Evolutionary conservation across 2,329 filamentous ascomycete genomes (phyloP), one percentile per base, ranked within the genome.

Genomic region (Pezicula neosporulosa): DNA sequence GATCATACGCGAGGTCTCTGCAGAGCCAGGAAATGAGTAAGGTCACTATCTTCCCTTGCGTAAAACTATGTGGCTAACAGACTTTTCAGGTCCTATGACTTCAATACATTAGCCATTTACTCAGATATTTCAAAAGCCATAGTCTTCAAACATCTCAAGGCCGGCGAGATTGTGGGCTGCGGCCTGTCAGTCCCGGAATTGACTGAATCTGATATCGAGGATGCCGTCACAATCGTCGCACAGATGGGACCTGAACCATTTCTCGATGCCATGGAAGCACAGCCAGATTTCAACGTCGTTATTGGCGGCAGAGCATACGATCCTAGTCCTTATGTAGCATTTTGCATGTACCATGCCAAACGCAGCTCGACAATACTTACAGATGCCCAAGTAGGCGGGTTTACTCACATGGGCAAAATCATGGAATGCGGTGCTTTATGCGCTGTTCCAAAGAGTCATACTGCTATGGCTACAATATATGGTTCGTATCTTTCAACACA

Each of bases 391-490:
- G 39, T 59, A 6, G 76, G 74, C 0, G 68, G 68, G 0, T 71
- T 73, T 33, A 66, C 66, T 7, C 76, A 81, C 56, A 78, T 81
- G 75, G 79, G 78, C 8, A 80, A 82, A 64, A 75, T 81, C 9
- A 68, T 81, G 63, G 78, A 81, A 55, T 81, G 77, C 18, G 77
- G 77, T 9, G 71, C 57, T 0, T 50, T 66, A 1, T 75, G 72
- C 55, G 66, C 70, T 0, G 59, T 63, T 1, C 72, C 72, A 0
- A 76, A 75, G 49, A 61, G 66, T 1, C 50, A 47, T 6, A 65
- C 59, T 21, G 65, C 65, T 21, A 60, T 66, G 27, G 69, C 68
- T 2, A 66, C 61, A 1, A 56, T 73, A 24, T 64, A 65, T 50
- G 33, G 49, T 38, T 12, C 15, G 36, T 38, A 12, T 38, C 18